Conservation (phyloP, 371 early-diverging fungal species). For the Mycotypha africana region DNA sequence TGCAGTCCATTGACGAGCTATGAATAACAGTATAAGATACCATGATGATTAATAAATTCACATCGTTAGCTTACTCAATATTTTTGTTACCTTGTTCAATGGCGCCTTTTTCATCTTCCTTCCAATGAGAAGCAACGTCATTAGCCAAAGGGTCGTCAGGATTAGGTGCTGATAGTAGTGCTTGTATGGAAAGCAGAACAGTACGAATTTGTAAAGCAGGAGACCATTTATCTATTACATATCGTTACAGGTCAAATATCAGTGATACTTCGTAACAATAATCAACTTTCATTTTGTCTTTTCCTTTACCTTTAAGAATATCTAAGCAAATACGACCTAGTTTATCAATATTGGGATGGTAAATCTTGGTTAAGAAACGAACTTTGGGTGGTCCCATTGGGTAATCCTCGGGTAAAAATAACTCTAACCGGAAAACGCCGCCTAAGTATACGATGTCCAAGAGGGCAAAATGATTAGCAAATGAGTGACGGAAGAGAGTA, state of each 20-base stretch:
- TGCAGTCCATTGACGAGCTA: conserved; percentile 28
- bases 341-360: conserved; percentile 99
- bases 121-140: conserved; percentile 99
- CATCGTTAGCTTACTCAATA: background rate
- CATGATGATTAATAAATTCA: too few species aligned
- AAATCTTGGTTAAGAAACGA: conserved; percentile 97
- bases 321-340: conserved; percentile 98
- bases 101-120: conserved; percentile 90
- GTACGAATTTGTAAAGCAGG: conserved; percentile 98
- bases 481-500: too few species aligned
- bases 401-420: conserved; percentile 97
- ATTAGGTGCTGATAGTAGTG: conserved; percentile 98
- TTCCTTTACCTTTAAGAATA: conserved; percentile 87
- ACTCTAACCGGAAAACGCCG: conserved; percentile 93
- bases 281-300: background rate
- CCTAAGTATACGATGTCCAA: conserved; percentile 58
- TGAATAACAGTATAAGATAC: background rate
- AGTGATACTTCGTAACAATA: background rate
- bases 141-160: conserved; percentile 98
- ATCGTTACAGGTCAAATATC: too few species aligned
- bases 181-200: conserved; percentile 96
- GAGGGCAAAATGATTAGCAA: too few species aligned
- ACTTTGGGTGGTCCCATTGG: conserved; percentile 99
- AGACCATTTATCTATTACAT: conserved; percentile 98
- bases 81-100: conserved; percentile 75